These are phyloP conservation scores for Lactarius psammicola DNA, from an alignment of 768 basidiomycete species.

Conservation along the genomic window DNA sequence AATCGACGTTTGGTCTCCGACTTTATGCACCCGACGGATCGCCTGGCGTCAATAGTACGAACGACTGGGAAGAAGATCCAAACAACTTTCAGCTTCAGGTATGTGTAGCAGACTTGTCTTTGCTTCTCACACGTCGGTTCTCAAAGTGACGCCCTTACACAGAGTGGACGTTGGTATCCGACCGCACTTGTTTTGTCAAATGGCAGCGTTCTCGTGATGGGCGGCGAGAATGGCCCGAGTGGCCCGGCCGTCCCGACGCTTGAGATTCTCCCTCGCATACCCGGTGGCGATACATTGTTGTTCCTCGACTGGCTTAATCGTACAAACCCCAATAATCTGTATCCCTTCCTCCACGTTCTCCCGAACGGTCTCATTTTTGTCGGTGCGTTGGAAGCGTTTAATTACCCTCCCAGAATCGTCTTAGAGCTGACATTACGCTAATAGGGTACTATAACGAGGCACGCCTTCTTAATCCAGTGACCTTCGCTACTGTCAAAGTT, in stretches of 20 bases:
- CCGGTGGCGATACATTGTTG: slow-evolving; percentile 58
- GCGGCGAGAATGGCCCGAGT: slow-evolving; percentile 74
- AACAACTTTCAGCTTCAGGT: slow-evolving; percentile 61
- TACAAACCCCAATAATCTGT: slow-evolving; percentile 78
- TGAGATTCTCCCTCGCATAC: slow-evolving; percentile 67
- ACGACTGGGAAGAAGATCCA: slow-evolving; percentile 77
- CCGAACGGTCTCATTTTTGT: slow-evolving; percentile 70
- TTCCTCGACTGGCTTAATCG: slow-evolving; percentile 64
- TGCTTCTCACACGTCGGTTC: neutral
- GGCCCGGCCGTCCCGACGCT: slow-evolving; percentile 61
- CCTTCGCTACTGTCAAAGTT: slow-evolving; percentile 55
- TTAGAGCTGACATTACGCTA: neutral
- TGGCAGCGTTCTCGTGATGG: slow-evolving; percentile 69
- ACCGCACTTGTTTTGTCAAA: slow-evolving; percentile 67
- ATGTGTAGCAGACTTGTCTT: slow-evolving; percentile 11
- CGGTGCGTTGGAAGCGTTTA: slow-evolving; percentile 42
- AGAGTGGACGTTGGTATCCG: slow-evolving; percentile 73
- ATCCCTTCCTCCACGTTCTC: slow-evolving; percentile 72
- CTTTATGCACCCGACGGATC: slow-evolving; percentile 72
- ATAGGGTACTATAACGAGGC: slow-evolving; percentile 80
- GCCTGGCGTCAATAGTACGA: slow-evolving; percentile 67
- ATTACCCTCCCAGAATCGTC: neutral
- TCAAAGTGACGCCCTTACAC: neutral
- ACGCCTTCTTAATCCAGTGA: slow-evolving; percentile 64
- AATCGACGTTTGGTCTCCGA: slow-evolving; percentile 70